Conservation (phyloP, 305 asterid species). For the Solanum hybrid region DNA sequence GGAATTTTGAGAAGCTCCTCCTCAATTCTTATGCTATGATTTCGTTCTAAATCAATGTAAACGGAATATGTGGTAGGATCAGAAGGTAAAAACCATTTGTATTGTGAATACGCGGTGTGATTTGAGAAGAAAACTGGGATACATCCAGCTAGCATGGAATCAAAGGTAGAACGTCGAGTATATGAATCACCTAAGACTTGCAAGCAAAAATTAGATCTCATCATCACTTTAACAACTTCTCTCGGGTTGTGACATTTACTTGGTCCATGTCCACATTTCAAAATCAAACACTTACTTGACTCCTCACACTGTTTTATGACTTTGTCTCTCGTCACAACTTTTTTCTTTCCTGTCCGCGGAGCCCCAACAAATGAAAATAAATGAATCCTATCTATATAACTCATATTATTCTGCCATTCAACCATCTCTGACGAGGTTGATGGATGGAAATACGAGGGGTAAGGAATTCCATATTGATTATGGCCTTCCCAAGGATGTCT, state of each 20-base stretch:
- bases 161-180: constrained; percentile 15
- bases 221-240: neutral
- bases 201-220: constrained; percentile 9
- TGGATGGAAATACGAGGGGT: constrained; percentile 13
- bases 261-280: neutral
- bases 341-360: neutral
- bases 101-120: constrained; percentile 5
- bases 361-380: constrained; percentile 9
- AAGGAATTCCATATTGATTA: constrained; percentile 12
- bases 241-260: neutral
- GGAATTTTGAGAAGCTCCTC: constrained; percentile 5
- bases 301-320: constrained; percentile 6
- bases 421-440: neutral
- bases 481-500: constrained; percentile 10
- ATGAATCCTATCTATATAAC: neutral
- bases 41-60: constrained; percentile 1
- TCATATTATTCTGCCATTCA: constrained; percentile 4
- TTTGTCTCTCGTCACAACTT: neutral
- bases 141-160: constrained; percentile 12
- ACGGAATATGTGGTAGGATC: constrained; percentile 6
- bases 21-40: neutral
- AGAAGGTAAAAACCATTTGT: constrained; percentile 12
- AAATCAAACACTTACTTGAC: neutral
- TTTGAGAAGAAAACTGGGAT: constrained; percentile 15
- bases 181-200: constrained; percentile 15